Conservation (phyloP, 257 asterid genomes). For the Thymus quinquecostatus region DNA sequence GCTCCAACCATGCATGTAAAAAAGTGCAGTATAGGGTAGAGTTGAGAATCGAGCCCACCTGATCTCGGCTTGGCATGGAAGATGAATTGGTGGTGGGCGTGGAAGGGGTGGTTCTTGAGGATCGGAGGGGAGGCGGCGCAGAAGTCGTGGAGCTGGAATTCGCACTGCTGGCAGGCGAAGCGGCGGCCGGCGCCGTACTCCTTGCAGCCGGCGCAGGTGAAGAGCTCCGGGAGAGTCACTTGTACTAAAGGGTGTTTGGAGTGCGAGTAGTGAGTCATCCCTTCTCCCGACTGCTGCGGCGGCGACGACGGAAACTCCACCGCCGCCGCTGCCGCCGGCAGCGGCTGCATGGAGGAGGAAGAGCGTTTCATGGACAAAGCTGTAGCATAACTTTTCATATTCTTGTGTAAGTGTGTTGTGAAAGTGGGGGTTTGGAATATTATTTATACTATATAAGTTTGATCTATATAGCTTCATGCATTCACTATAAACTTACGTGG, state of each 20-base stretch:
- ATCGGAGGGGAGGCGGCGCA: conserved; percentile 63
- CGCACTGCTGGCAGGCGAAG: conserved; percentile 66
- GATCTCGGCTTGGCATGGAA: conserved; percentile 71
- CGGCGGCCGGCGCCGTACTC: conserved; percentile 82
- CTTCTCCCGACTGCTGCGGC: conserved; percentile 41
- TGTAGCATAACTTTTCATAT: conserved; percentile 9
- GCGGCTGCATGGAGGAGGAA: conserved; percentile 33
- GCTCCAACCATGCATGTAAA: no score
- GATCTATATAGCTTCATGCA: no score
- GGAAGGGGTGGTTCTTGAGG: conserved; percentile 69
- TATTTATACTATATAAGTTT: conserved; percentile 15
- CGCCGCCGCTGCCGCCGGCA: not conserved
- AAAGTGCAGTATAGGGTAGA: no score
- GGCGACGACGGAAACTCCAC: conserved; percentile 64
- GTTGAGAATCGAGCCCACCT: conserved; percentile 36
- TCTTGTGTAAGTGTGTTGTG: not conserved
- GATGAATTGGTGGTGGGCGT: conserved; percentile 77
- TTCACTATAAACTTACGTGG: no score
- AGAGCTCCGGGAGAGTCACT: conserved; percentile 51
- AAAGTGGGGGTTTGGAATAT: conserved; percentile 36
- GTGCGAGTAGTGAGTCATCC: conserved; percentile 62
- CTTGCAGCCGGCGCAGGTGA: conserved; percentile 70
- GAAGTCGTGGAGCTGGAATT: conserved; percentile 79
- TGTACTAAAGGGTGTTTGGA: conserved; percentile 64
- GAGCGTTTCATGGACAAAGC: conserved; percentile 31